A percentile compares a stretch with the other conserved stretches of the same genome.
phyloP scores from a whole-genome alignment of 2,329 filamentous ascomycete genomes.

The Arthroderma sp. region DNA sequence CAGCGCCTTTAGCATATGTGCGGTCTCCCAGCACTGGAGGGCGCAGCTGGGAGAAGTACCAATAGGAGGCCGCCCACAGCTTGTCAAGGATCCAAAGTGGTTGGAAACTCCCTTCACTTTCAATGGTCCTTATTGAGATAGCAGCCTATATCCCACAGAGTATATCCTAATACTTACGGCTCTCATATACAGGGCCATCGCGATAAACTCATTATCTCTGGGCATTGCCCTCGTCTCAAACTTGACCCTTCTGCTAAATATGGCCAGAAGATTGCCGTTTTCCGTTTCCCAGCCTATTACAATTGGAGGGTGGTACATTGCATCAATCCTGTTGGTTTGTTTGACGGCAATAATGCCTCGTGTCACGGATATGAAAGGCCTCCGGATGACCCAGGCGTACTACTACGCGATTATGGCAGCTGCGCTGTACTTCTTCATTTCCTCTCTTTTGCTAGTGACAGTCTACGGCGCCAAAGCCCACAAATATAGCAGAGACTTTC shows the following conservation, averaged over 20 bases:
- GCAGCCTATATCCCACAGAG: no score
- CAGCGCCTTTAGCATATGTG: constrained; percentile 42
- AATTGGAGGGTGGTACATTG: constrained; percentile 45
- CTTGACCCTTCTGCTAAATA: constrained; percentile 43
- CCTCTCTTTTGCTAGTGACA: constrained; percentile 41
- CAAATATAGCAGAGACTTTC: constrained; percentile 44
- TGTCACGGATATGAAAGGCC: constrained; percentile 25
- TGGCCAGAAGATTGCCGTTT: constrained; percentile 44
- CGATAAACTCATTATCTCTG: constrained; percentile 44
- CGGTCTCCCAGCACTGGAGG: constrained; percentile 44
- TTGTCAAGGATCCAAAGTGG: constrained; percentile 43
- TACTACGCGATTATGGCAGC: constrained; percentile 49
- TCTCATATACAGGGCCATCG: constrained; percentile 31
- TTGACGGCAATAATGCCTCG: constrained; percentile 36
- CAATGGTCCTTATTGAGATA: neutral
- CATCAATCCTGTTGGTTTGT: constrained; percentile 41
- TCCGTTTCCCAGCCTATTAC: constrained; percentile 46
- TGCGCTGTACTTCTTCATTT: constrained; percentile 42
- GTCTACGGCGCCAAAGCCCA: constrained; percentile 41
- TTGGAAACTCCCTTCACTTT: constrained; percentile 13
- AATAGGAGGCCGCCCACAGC: constrained; percentile 31
- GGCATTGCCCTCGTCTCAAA: constrained; percentile 42
- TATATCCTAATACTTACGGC: no score
- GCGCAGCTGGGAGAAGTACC: constrained; percentile 35
- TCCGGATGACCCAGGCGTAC: constrained; percentile 42